Evolutionary conservation across 768 basidiomycete species (phyloP).

Genomic region (Xanthoconium purpureum): DNA sequence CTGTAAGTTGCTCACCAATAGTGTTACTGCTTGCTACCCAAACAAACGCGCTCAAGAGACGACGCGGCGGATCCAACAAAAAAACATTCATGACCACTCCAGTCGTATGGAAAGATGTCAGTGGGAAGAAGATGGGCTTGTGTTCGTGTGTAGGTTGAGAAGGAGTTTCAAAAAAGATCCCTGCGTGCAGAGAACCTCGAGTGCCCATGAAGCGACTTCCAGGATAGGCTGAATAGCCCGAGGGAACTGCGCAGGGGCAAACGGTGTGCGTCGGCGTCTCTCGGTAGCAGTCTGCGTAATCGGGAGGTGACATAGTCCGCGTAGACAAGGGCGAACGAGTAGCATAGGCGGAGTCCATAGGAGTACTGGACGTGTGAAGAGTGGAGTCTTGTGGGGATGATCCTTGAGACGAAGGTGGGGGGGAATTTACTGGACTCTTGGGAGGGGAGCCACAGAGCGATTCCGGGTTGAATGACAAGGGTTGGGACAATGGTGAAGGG

Average conservation of each 20-base stretch:
- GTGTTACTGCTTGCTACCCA: constrained; percentile 50
- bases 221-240: constrained; percentile 8
- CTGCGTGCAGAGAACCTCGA: constrained; percentile 8
- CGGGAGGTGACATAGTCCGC: constrained; percentile 21
- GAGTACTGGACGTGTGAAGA: constrained; percentile 2
- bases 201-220: background rate
- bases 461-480: constrained; percentile 12
- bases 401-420: constrained; percentile 25
- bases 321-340: constrained; percentile 24
- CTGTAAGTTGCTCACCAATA: constrained; percentile 22
- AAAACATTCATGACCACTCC: constrained; percentile 79
- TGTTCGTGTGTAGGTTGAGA: constrained; percentile 10
- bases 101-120: constrained; percentile 60
- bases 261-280: constrained; percentile 13
- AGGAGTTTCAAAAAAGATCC: constrained; percentile 10
- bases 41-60: constrained; percentile 66
- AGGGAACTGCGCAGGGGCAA: background rate
- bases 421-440: constrained; percentile 29
- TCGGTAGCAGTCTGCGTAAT: constrained; percentile 11
- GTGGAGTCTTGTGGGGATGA: constrained; percentile 29
- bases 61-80: constrained; percentile 59
- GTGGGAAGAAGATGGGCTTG: constrained; percentile 52
- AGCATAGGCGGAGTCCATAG: constrained; percentile 7
- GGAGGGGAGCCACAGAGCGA: constrained; percentile 14
- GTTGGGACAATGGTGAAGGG: constrained; percentile 18